These are phyloP conservation scores for Colletotrichum musicola DNA, from an alignment of 2,329 filamentous ascomycete species.

Conservation along the genomic window DNA sequence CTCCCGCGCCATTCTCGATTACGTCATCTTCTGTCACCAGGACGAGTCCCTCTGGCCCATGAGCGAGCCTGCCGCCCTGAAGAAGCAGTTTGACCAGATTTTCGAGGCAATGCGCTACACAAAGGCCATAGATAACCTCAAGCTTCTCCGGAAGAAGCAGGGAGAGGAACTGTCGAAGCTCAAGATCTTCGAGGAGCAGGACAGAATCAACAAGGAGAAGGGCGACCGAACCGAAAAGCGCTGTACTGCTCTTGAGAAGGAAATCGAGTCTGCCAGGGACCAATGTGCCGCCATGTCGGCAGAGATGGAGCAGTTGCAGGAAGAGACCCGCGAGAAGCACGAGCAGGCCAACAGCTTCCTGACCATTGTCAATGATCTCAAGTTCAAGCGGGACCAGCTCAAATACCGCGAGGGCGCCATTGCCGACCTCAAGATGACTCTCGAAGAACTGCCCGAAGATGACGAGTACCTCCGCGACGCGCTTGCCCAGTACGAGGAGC, in stretches of 20 bases:
- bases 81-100: slow-evolving; percentile 97
- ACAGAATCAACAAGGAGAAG: slow-evolving; percentile 87
- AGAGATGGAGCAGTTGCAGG: slow-evolving; percentile 72
- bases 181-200: slow-evolving; percentile 80
- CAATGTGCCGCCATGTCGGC: slow-evolving; percentile 69
- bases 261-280: slow-evolving; percentile 72
- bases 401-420: slow-evolving; percentile 78
- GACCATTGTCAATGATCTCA: slow-evolving; percentile 79
- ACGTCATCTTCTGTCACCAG: slow-evolving; percentile 98
- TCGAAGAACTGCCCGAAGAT: slow-evolving; percentile 82
- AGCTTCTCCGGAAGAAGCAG: slow-evolving; percentile 85
- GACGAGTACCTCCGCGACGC: slow-evolving; percentile 81
- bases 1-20: slow-evolving; percentile 88
- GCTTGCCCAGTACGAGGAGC: slow-evolving; percentile 82
- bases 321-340: slow-evolving; percentile 74
- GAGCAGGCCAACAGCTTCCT: slow-evolving; percentile 80
- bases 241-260: slow-evolving; percentile 72
- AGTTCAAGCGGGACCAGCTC: slow-evolving; percentile 81
- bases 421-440: slow-evolving; percentile 75
- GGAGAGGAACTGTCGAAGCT: slow-evolving; percentile 79
- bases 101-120: slow-evolving; percentile 98
- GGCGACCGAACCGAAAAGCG: slow-evolving; percentile 79
- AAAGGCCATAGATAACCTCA: slow-evolving; percentile 96
- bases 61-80: slow-evolving; percentile 86
- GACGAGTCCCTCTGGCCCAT: slow-evolving; percentile 98